phyloP scores from a whole-genome alignment of 345 rosid species.

The Gossypium herbaceum region DNA sequence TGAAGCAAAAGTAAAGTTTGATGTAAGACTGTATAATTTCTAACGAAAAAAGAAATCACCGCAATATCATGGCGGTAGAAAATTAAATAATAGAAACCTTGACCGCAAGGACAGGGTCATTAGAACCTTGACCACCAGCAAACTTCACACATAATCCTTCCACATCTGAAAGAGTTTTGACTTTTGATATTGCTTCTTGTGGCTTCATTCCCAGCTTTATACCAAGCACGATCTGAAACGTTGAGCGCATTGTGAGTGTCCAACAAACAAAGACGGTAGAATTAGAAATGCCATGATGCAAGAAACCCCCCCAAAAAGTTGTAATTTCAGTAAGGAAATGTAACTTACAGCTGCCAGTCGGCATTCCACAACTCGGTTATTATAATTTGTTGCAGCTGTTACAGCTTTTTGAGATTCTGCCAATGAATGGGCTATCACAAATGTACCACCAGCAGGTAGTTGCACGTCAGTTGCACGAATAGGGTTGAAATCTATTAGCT shows the following conservation, averaged over 20 bases:
- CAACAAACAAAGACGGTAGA: neutral
- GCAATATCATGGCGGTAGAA: neutral
- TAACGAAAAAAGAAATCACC: neutral
- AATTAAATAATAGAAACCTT: conserved; percentile 47
- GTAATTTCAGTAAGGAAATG: neutral
- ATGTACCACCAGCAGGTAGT: conserved; percentile 91
- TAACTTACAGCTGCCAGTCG: conserved; percentile 82
- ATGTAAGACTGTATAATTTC: neutral
- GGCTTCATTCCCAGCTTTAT: conserved; percentile 85
- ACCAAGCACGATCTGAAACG: conserved; percentile 73
- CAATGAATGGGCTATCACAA: conserved; percentile 92
- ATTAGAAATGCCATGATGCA: neutral
- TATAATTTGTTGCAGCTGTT: conserved; percentile 92
- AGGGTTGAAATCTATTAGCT: conserved; percentile 98
- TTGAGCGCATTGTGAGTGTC: conserved; percentile 6
- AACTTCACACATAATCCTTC: conserved; percentile 78
- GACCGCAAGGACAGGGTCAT: conserved; percentile 81
- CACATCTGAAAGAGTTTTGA: conserved; percentile 91
- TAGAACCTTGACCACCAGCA: conserved; percentile 52
- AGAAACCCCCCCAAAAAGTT: neutral
- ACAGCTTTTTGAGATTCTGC: conserved; percentile 96
- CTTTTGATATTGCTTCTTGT: conserved; percentile 60
- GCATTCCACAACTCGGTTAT: conserved; percentile 95
- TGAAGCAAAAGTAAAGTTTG: conserved; percentile 23
- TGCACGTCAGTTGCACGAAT: conserved; percentile 89